Conservation (phyloP, 306 rosid genomes). For the Gynostemma pentaphyllum region DNA sequence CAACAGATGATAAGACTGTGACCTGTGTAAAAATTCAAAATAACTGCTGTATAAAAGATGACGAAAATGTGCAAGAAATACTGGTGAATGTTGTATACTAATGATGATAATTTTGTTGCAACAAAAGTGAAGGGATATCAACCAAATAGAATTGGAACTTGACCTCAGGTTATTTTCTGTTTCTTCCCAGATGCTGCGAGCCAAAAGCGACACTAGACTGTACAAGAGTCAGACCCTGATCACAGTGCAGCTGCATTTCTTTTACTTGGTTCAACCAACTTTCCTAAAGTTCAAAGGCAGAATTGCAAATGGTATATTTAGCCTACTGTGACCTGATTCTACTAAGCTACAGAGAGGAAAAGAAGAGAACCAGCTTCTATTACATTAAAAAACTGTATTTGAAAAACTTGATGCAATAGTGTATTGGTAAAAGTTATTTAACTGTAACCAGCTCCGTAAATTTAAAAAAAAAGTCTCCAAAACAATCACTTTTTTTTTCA, state of each 20-base stretch:
- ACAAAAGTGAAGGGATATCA: neutral
- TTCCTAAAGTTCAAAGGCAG: constrained; percentile 52
- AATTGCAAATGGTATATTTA: constrained; percentile 7
- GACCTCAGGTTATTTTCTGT: constrained; percentile 52
- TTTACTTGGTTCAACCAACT: constrained; percentile 83
- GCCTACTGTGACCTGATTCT: neutral
- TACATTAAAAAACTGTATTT: too few relatives aligned
- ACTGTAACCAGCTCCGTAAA: too few relatives aligned
- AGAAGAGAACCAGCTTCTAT: too few relatives aligned
- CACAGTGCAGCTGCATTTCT: constrained; percentile 77
- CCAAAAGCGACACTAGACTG: constrained; percentile 31
- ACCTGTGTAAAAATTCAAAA: neutral
- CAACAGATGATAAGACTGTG: neutral
- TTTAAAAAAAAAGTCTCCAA: too few relatives aligned
- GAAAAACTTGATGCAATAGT: too few relatives aligned
- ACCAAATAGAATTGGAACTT: neutral
- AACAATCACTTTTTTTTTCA: too few relatives aligned
- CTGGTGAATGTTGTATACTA: neutral
- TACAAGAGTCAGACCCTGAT: constrained; percentile 55
- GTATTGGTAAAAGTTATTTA: too few relatives aligned
- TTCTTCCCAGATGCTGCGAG: constrained; percentile 34
- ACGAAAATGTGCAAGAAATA: neutral
- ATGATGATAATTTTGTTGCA: neutral
- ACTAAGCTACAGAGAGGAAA: too few relatives aligned
- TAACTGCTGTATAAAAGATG: too few relatives aligned